Evolutionary conservation across 1,139 yeast species (phyloP), one percentile per base, ranked within the genome.

Genomic region (Dujonia santamariae): DNA sequence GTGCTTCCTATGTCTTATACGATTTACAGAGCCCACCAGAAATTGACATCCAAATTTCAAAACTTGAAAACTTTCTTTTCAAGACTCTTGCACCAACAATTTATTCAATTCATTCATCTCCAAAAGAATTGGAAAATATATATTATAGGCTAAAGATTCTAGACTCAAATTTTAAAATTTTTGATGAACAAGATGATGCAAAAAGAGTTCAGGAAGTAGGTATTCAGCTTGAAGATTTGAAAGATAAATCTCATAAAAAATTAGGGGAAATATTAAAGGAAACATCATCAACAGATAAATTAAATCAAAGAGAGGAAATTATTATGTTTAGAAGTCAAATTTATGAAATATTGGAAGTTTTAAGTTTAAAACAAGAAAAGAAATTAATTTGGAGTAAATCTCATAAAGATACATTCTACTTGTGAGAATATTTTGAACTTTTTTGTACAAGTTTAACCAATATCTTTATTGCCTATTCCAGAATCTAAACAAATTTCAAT

Each of bases 231-330:
- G 15, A 23, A 12, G 26, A 12, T 11, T 18, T 20, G n/a, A 30
- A 31, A 12, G 28, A 34, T n/a, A 14, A 8, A 4, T 17, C 27
- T 22, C 37, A 34, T 19, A 16, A 21, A n/a, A 17, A 19, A 18
- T 16, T 34, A 4, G 37, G 37, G 4, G 27, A 29, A 14, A 13
- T 34, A 9, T 28, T 29, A 28, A 23, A 11, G 15, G 13, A 23
- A 23, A 23, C 23, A 20, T 20, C 11, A 20, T 20, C 11, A 23
- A 12, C 15, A 23, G 6, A 23, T 15, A 19, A 7, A 7, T 19
- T 19, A 19, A 19, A 9, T 19, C 9, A 19, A 9, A 19, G 9
- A 19, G 22, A 19, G 22, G 7, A 9, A 7, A 19, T 19, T 9
- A 19, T 9, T 19, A 9, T 7, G 25, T 22, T 22, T 22, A 22